These are phyloP conservation scores for Alternaria ethzedia DNA, from an alignment of 2,329 filamentous ascomycete species.

Conservation along the genomic window DNA sequence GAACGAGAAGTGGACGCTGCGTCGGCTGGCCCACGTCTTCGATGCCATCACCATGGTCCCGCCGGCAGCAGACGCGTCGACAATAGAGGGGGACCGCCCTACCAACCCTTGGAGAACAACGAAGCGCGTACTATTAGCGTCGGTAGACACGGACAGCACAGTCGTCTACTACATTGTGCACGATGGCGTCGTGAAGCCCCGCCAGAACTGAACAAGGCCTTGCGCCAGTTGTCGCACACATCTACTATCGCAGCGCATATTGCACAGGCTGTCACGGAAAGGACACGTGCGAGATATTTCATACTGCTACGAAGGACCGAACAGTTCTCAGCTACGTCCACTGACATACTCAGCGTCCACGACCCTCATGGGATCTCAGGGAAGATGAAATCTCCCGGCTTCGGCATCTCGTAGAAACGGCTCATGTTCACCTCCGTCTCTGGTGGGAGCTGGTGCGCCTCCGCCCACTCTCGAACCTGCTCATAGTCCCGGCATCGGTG, in stretches of 20 bases:
- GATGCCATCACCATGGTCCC: slow-evolving; percentile 60
- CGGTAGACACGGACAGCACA: slow-evolving; percentile 79
- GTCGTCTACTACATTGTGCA: slow-evolving; percentile 85
- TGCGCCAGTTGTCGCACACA: not conserved
- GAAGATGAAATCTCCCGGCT: slow-evolving; percentile 39
- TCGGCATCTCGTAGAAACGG: slow-evolving; percentile 53
- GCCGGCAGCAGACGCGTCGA: slow-evolving; percentile 36
- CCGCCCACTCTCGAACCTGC: slow-evolving; percentile 60
- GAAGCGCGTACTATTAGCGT: slow-evolving; percentile 77
- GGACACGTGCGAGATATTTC: not conserved
- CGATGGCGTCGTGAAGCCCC: slow-evolving; percentile 84
- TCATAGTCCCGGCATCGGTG: slow-evolving; percentile 67
- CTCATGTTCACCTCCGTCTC: slow-evolving; percentile 47
- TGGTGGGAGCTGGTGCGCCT: slow-evolving; percentile 57
- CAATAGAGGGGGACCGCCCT: slow-evolving; percentile 12
- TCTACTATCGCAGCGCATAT: not conserved
- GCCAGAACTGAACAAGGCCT: slow-evolving; percentile 68
- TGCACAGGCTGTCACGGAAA: not conserved
- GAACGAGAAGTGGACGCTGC: slow-evolving; percentile 74
- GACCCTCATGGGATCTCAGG: slow-evolving; percentile 33
- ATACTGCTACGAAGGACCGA: slow-evolving; percentile 1
- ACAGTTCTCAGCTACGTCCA: slow-evolving; percentile 1
- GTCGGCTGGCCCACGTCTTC: slow-evolving; percentile 71
- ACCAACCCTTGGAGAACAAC: slow-evolving; percentile 52
- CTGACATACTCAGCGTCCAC: slow-evolving; percentile 17